phyloP scores from a whole-genome alignment of 2,329 filamentous ascomycete genomes.

The Trichoderma semiorbis region DNA sequence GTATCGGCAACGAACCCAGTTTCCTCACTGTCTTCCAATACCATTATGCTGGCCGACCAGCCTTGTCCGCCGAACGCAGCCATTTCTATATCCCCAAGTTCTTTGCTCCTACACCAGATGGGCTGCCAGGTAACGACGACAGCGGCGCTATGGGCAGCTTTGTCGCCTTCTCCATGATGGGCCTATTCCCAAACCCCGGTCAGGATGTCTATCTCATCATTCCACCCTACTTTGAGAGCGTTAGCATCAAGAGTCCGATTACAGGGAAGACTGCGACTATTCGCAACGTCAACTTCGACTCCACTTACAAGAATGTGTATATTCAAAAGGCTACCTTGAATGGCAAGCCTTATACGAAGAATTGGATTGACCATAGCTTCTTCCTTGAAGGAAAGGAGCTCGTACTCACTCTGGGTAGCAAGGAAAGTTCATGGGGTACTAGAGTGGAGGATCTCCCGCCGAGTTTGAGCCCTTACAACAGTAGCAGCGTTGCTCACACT shows the following conservation, averaged over 20 bases:
- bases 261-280: slow-evolving; percentile 61
- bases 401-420: slow-evolving; percentile 57
- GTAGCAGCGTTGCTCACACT: neutral
- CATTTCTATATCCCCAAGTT: slow-evolving; percentile 64
- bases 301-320: slow-evolving; percentile 54
- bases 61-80: slow-evolving; percentile 47
- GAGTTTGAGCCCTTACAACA: slow-evolving; percentile 43
- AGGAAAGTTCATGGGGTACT: slow-evolving; percentile 65
- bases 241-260: slow-evolving; percentile 54
- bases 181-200: slow-evolving; percentile 64
- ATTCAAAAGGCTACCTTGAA: slow-evolving; percentile 64
- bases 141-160: slow-evolving; percentile 68
- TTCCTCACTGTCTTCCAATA: slow-evolving; percentile 66
- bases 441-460: slow-evolving; percentile 58
- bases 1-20: slow-evolving; percentile 60
- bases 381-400: slow-evolving; percentile 62
- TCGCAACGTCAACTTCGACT: slow-evolving; percentile 59
- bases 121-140: slow-evolving; percentile 69
- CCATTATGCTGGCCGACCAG: slow-evolving; percentile 65
- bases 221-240: slow-evolving; percentile 61
- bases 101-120: slow-evolving; percentile 57
- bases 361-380: slow-evolving; percentile 67
- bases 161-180: slow-evolving; percentile 64
- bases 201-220: slow-evolving; percentile 70
- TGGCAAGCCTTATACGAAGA: slow-evolving; percentile 57